Conservation (phyloP, 1,284 basidiomycete species). For the Rhodotorula sp. region DNA sequence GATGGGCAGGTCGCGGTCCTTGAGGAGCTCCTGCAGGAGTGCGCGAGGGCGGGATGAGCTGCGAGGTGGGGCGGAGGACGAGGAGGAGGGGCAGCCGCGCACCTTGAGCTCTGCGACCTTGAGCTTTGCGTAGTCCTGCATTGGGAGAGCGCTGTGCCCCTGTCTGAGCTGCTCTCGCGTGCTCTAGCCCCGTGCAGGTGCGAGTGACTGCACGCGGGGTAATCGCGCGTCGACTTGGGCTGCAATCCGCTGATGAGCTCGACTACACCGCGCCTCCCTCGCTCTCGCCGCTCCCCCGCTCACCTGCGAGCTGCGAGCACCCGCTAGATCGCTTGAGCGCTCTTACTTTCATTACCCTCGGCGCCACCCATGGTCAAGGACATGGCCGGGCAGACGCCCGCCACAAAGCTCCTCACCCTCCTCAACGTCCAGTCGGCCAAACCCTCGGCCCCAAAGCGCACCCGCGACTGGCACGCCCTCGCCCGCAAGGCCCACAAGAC, state of each 20-base stretch:
- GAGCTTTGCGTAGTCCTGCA: slow-evolving; percentile 20
- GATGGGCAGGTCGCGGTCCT: slow-evolving; percentile 23
- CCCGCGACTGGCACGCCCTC: slow-evolving; percentile 35
- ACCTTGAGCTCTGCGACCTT: slow-evolving; percentile 40
- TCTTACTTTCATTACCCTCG: neutral
- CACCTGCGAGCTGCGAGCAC: neutral
- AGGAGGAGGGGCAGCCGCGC: neutral
- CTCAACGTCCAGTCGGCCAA: slow-evolving; percentile 67
- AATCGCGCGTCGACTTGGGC: neutral
- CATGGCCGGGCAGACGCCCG: slow-evolving; percentile 6
- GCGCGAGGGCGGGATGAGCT: neutral
- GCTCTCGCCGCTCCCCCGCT: neutral
- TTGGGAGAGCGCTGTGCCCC: no score
- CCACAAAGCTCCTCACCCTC: slow-evolving; percentile 74
- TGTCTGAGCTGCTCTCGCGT: neutral
- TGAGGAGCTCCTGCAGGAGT: slow-evolving; percentile 37
- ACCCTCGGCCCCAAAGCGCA: slow-evolving; percentile 62
- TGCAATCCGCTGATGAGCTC: neutral
- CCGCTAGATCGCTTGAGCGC: neutral
- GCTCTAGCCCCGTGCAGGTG: no score
- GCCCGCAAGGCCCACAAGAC: slow-evolving; percentile 31
- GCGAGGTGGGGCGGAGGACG: neutral
- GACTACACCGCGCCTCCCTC: neutral
- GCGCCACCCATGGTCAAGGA: slow-evolving; percentile 1
- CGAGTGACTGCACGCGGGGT: no score